phyloP scores from a whole-genome alignment of 1,139 yeast species.

The Saccharomycopsis hybrid region DNA sequence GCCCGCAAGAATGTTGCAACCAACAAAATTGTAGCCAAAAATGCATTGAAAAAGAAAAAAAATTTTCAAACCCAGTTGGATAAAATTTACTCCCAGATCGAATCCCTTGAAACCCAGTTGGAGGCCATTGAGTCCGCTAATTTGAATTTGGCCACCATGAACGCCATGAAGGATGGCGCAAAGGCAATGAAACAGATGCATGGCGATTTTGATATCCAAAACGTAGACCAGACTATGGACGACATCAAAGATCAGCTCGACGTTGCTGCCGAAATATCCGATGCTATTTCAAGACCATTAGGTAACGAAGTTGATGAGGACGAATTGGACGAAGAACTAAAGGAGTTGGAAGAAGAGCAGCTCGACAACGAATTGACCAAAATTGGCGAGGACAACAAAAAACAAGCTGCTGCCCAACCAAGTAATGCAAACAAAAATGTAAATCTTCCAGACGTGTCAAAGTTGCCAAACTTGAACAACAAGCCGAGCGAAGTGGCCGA shows the following conservation, averaged over 20 bases:
- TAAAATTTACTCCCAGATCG: conserved; percentile 83
- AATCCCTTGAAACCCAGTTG: conserved; percentile 82
- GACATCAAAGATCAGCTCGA: conserved; percentile 96
- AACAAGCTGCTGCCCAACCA: conserved; percentile 20
- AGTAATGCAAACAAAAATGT: conserved; percentile 25
- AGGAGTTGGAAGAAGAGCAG: conserved; percentile 83
- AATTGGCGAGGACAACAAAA: conserved; percentile 34
- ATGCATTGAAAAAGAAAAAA: conserved; percentile 86
- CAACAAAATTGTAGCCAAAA: conserved; percentile 68
- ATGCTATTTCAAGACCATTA: conserved; percentile 89
- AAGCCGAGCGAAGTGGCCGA: conserved; percentile 35
- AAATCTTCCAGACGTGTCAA: conserved; percentile 38
- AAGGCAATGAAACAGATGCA: conserved; percentile 95
- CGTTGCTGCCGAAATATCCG: conserved; percentile 89
- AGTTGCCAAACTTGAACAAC: conserved; percentile 17
- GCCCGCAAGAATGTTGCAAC: conserved; percentile 70
- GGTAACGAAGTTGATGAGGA: conserved; percentile 69
- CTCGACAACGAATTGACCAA: conserved; percentile 50
- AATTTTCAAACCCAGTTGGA: conserved; percentile 68
- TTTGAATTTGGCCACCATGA: conserved; percentile 94
- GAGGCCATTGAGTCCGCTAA: conserved; percentile 91
- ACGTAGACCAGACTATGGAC: conserved; percentile 98
- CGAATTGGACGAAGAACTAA: conserved; percentile 77
- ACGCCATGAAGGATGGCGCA: conserved; percentile 98
- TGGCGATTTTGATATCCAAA: conserved; percentile 90